phyloP scores from a whole-genome alignment of 2,329 filamentous ascomycete genomes.

The Purpureocillium takamizusanense region DNA sequence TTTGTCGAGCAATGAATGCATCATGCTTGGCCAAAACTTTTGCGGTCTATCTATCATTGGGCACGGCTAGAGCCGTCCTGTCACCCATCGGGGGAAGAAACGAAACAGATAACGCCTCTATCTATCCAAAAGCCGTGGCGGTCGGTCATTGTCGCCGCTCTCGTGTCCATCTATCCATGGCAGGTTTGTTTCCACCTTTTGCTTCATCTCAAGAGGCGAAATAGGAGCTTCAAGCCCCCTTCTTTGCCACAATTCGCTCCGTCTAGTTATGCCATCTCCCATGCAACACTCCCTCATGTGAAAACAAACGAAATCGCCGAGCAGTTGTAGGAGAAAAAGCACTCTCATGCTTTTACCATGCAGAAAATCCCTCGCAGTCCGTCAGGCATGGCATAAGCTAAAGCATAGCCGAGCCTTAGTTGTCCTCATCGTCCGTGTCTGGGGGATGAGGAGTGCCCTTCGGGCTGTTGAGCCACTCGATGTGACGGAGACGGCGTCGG shows the following conservation, averaged over 20 bases:
- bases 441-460: conserved; percentile 72
- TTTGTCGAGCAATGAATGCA: no score
- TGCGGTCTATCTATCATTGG: background rate
- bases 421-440: conserved; percentile 70
- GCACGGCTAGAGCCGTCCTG: no score
- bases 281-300: no score
- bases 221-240: no score
- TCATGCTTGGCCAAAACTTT: background rate
- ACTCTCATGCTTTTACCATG: no score
- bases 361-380: no score
- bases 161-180: background rate
- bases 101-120: conserved; percentile 6
- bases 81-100: conserved; percentile 1
- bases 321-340: no score
- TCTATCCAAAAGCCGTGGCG: background rate
- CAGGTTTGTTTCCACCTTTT: background rate
- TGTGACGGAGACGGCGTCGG: conserved; percentile 76
- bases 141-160: no score
- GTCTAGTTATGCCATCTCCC: no score
- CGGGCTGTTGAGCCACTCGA: conserved; percentile 74
- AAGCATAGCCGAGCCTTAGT: conserved; percentile 10
- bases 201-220: no score
- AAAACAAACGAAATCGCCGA: conserved; percentile 1
- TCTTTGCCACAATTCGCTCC: no score
- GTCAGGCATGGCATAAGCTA: no score